phyloP scores from a whole-genome alignment of 1,139 yeast species.

The Hyphopichia pseudoburtonii region DNA sequence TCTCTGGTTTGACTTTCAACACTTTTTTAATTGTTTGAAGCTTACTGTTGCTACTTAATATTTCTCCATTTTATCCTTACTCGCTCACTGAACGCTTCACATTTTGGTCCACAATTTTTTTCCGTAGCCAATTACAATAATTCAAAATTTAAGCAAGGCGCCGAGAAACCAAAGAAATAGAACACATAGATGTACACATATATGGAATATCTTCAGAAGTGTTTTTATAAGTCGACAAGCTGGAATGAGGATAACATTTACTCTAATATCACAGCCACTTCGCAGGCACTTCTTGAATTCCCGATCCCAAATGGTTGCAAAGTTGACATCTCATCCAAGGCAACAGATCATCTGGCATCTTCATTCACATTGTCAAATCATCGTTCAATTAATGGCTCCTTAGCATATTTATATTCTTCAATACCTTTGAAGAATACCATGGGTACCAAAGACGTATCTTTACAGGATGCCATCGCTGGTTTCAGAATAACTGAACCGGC shows the following conservation, averaged over 20 bases:
- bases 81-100: too few relatives aligned
- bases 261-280: conserved; percentile 69
- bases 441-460: conserved; percentile 54
- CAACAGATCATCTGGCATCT: conserved; percentile 72
- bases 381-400: conserved; percentile 73
- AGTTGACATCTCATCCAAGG: conserved; percentile 68
- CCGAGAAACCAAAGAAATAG: too few relatives aligned
- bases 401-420: conserved; percentile 79
- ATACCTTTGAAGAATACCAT: conserved; percentile 50
- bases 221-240: conserved; percentile 64
- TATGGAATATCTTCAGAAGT: conserved; percentile 79
- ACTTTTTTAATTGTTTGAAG: too few relatives aligned
- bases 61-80: too few relatives aligned
- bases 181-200: conserved; percentile 65
- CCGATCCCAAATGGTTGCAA: conserved; percentile 67
- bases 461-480: conserved; percentile 80
- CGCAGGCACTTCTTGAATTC: conserved; percentile 73
- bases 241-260: conserved; percentile 83
- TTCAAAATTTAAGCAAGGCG: too few relatives aligned
- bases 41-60: too few relatives aligned
- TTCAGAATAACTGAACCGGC: conserved; percentile 60
- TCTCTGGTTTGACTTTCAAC: too few relatives aligned
- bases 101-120: too few relatives aligned
- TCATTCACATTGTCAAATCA: conserved; percentile 71
- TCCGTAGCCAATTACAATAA: too few relatives aligned